A percentile compares a stretch with the other conserved stretches of the same genome.
phyloP scores from a whole-genome alignment of 2,329 filamentous ascomycete species.

The Arthrobotrys sinensis region DNA sequence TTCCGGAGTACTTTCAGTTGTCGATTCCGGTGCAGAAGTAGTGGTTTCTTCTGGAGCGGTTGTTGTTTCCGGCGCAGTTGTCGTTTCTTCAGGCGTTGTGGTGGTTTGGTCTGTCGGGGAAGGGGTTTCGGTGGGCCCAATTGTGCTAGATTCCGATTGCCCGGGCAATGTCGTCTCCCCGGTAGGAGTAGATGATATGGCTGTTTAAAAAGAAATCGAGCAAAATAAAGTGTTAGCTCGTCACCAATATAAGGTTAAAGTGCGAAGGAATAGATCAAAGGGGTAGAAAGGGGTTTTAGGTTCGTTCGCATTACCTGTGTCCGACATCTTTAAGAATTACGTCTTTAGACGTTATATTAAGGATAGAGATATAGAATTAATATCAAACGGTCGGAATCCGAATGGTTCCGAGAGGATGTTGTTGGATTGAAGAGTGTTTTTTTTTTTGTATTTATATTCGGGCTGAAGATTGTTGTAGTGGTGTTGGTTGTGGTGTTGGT shows the following conservation, averaged over 20 bases:
- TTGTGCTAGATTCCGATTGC: background rate
- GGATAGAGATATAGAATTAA: slow-evolving; percentile 3
- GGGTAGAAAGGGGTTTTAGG: slow-evolving; percentile 9
- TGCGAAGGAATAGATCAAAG: background rate
- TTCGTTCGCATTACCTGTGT: slow-evolving; percentile 39
- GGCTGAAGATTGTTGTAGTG: background rate
- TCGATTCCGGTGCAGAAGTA: slow-evolving; percentile 2
- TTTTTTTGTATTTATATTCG: slow-evolving; percentile 1
- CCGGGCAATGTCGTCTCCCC: background rate
- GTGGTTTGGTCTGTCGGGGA: background rate
- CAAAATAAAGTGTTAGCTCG: background rate
- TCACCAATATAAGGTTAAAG: background rate
- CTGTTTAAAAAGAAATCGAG: background rate
- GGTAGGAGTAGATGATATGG: slow-evolving; percentile 1
- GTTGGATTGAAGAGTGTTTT: background rate
- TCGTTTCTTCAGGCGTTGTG: slow-evolving; percentile 2
- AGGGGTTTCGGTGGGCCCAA: slow-evolving; percentile 4
- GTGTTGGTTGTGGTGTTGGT: background rate
- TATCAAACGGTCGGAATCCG: slow-evolving; percentile 16
- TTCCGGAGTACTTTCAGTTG: slow-evolving; percentile 25
- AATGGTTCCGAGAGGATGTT: slow-evolving; percentile 1
- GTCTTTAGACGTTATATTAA: slow-evolving; percentile 14
- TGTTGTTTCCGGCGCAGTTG: background rate
- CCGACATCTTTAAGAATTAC: slow-evolving; percentile 30
- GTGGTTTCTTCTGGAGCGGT: slow-evolving; percentile 16